These are phyloP conservation scores for Fragilaria radians DNA, from an alignment of 108 stramenopile genomes.

Conservation along the genomic window DNA sequence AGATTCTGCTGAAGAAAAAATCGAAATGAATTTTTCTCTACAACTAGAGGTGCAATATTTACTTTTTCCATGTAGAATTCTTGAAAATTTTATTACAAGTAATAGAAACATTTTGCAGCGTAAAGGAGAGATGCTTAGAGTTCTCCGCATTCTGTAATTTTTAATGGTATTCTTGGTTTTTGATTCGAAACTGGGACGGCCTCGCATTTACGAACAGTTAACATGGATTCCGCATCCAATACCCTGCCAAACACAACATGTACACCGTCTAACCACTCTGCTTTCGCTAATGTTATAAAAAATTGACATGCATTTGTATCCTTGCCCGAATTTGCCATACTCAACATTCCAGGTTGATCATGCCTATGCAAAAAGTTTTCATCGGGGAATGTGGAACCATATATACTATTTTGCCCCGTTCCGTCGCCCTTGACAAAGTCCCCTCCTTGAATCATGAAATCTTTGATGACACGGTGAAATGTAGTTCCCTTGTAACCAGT, in stretches of 20 bases:
- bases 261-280: conserved; percentile 91
- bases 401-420: conserved; percentile 83
- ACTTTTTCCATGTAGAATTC: no score
- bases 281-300: conserved; percentile 91
- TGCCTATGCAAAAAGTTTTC: conserved; percentile 93
- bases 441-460: conserved; percentile 87
- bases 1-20: background rate
- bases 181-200: conserved; percentile 64
- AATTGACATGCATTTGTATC: conserved; percentile 97
- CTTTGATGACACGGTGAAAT: conserved; percentile 95
- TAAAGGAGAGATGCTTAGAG: conserved; percentile 35
- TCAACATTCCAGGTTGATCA: conserved; percentile 81
- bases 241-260: conserved; percentile 96
- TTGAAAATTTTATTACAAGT: conserved; percentile 5
- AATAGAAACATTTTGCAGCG: conserved; percentile 2
- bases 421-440: conserved; percentile 94
- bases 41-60: no score
- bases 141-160: conserved; percentile 78
- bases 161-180: conserved; percentile 63
- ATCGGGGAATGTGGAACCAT: conserved; percentile 81
- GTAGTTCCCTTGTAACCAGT: conserved; percentile 86
- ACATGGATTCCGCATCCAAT: conserved; percentile 87
- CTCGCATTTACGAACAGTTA: conserved; percentile 82
- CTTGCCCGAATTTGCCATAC: conserved; percentile 91
- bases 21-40: no score